Conservation (phyloP, 257 asterid genomes). For the Capsicum pubescens region DNA sequence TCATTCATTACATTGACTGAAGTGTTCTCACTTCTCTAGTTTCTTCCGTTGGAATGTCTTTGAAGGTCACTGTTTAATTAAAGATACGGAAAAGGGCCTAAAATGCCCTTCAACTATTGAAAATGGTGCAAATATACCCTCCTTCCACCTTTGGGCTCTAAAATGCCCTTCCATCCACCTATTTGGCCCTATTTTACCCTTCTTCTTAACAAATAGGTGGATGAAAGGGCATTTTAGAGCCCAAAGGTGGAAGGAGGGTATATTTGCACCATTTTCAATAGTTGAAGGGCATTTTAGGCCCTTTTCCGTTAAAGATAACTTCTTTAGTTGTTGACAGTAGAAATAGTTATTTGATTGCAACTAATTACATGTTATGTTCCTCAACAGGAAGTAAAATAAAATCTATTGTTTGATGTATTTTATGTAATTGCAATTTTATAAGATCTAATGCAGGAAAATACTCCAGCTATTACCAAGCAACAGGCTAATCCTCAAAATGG, state of each 20-base stretch:
- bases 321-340: neutral
- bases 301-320: too few species aligned
- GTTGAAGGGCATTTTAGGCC: too few species aligned
- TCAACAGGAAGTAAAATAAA: constrained; percentile 14
- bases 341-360: neutral
- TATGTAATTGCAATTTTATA: constrained; percentile 25
- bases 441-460: constrained; percentile 67
- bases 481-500: constrained; percentile 58
- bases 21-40: constrained; percentile 1
- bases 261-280: too few species aligned
- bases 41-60: neutral
- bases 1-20: neutral
- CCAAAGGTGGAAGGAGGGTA: too few species aligned
- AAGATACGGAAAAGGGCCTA: neutral
- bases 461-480: constrained; percentile 63
- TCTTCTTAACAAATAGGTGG: too few species aligned
- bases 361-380: neutral
- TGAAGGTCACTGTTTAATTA: constrained; percentile 25
- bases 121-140: too few species aligned
- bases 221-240: too few species aligned
- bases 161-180: too few species aligned
- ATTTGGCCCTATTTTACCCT: too few species aligned
- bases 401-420: constrained; percentile 18
- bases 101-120: too few species aligned
- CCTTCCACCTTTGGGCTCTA: too few species aligned